Evolutionary conservation across 257 asterid species (phyloP).

Genomic region (Plantago ovata): DNA sequence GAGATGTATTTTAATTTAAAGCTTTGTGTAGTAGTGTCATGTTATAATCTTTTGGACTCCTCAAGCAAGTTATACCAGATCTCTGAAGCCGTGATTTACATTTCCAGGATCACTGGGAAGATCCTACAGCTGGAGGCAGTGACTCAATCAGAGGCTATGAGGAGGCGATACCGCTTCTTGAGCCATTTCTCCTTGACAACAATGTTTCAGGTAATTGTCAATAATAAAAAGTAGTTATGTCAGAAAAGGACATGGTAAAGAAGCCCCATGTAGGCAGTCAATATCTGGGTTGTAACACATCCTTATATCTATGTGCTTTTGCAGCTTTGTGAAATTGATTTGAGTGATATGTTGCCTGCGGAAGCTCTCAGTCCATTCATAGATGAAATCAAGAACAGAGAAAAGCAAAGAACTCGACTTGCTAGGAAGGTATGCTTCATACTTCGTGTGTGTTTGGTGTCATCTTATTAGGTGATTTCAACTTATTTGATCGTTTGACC

Average conservation of each 20-base stretch:
- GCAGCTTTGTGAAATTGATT: conserved; percentile 89
- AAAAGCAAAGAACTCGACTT: conserved; percentile 71
- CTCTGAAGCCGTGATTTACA: conserved; percentile 21
- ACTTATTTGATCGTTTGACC: no score
- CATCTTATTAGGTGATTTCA: no score
- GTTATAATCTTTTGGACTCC: not conserved
- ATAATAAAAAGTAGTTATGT: not conserved
- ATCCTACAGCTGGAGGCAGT: conserved; percentile 77
- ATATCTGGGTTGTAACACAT: conserved; percentile 8
- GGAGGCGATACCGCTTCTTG: conserved; percentile 87
- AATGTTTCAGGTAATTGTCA: conserved; percentile 64
- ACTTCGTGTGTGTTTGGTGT: conserved; percentile 6
- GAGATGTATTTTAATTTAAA: conserved; percentile 2
- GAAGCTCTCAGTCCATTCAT: conserved; percentile 82
- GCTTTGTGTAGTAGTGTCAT: not conserved
- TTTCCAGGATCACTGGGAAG: conserved; percentile 78
- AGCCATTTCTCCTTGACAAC: conserved; percentile 96
- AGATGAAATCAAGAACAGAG: conserved; percentile 91
- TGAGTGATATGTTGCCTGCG: conserved; percentile 55
- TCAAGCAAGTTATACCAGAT: conserved; percentile 9
- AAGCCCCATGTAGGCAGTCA: conserved; percentile 15
- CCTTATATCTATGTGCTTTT: conserved; percentile 15
- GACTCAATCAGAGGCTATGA: conserved; percentile 80
- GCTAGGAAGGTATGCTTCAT: conserved; percentile 67
- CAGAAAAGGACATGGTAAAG: conserved; percentile 7